Base-by-base conservation (phyloP, 148 eudicot species). In the Limonium bicolor region DNA sequence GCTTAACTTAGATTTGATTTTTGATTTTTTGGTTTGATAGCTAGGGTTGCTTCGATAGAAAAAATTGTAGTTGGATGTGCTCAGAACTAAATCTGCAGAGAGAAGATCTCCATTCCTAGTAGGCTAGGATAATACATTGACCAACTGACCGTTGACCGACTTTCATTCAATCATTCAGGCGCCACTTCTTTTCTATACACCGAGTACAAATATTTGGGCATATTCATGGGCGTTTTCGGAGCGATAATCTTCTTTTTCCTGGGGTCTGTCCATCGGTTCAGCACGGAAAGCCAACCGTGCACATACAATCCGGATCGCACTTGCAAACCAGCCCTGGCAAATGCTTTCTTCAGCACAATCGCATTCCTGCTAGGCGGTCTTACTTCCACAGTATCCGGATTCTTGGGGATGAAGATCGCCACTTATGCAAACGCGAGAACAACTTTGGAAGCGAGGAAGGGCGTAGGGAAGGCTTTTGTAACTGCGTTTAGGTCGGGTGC, bases 391-490 rank as follows among this genome's bases (percentile, higher is more conserved):
- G 10, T 71, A 12, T 75, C 82, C 36, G 82, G 82, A 39, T 74
- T 74, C 58, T 64, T 73, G 14, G 80, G 80, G 45, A 74, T 74
- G 80, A 74, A 77, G 63, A 77, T 77, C 47, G 80, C 85, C 4
- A 77, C 85, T 20, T 77, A 63, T 55, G 85, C 86, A 14, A 78
- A 78, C 36, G 81, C 81, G 4, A 63, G 81, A 42, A 74, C 81
- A 14, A 74, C 81, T 6, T 49, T 74, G 30, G 80, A 74, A 46
- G 80, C 80, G 15, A 66, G 80, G 27, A 74, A 74, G 40, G 81
- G 81, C 51, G 86, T 78, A 20, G 80, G 86, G 3, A 70, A 70
- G 41, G 86, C 86, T 49, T 78, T 78, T 30, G 68, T 74, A 17
- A 44, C 50, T 20, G 86, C 86, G 7, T 78, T 74, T 45, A 64